Base-by-base conservation (phyloP, 768 basidiomycete species). In the Suillus spraguei region DNA sequence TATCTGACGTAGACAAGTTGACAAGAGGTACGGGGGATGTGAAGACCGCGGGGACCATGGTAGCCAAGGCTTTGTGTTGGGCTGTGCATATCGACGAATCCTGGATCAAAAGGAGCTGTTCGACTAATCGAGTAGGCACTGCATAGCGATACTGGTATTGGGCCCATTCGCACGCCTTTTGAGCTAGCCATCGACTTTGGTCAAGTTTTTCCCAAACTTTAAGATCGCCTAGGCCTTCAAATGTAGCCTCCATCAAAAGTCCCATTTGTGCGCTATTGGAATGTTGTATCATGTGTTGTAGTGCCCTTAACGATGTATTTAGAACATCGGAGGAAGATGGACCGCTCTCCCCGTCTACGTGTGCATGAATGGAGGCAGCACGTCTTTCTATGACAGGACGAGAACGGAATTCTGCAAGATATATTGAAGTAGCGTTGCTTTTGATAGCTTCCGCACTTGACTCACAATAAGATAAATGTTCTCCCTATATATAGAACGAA, bases 91-190 rank as follows among this genome's bases (percentile, higher is more conserved):
- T 69, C 0, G 81, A 71, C 0, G 78, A 70, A 60, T 91, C 90
- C 69, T 85, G 88, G 53, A 82, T 82, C 65, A 85, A 82, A 24
- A 87, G 80, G 5, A 97, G 82, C 32, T 84, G 83, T 69, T 96
- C 94, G 14, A 97, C 87, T 4, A 97, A 79, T 71, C 88, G 85
- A 1, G 93, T 92, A 3, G 95, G 93, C 8, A 97, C 86, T 32
- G 90, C 90, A 70, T 92, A 97, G 32, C 96, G 90, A 75, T 96
- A 96, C 72, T 96, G 96, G 66, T 96, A 94, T 71, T 92, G 93
- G 6, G 92, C 85, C 91, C 93, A 96, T 69, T 93, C 89, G n/a
- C 87, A 87, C 6, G 85, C 82, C 69, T 85, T 88, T 63, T 87
- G 84, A 14, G 89, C 86, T 63, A 94, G 81, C 95, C 95, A 98